Percentiles rank a stretch among this genome's conserved stretches.
Evolutionary conservation across 768 basidiomycete species (phyloP).

Genomic region (Kwoniella dendrophila): DNA sequence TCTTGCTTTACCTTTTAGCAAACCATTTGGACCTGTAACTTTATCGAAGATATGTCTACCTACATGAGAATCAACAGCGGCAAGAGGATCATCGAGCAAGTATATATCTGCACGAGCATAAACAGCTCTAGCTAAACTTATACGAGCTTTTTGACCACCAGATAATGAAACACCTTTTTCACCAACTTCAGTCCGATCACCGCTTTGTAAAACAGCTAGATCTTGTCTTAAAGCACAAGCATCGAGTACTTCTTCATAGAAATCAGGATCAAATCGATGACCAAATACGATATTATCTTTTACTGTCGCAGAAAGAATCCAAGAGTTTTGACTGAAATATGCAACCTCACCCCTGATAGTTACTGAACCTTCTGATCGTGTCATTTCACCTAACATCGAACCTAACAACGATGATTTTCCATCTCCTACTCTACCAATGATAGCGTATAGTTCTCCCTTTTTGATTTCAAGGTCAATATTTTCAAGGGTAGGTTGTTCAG

Average conservation of each 20-base stretch:
- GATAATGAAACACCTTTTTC: constrained; percentile 54
- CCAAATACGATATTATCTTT: constrained; percentile 91
- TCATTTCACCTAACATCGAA: constrained; percentile 89
- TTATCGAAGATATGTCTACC: constrained; percentile 62
- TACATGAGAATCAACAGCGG: constrained; percentile 60
- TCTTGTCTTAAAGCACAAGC: constrained; percentile 87
- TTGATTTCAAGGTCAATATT: constrained; percentile 72
- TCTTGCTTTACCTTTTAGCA: constrained; percentile 79
- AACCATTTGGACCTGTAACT: constrained; percentile 80
- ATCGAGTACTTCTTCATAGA: constrained; percentile 52
- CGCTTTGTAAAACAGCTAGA: constrained; percentile 73
- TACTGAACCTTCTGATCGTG: constrained; percentile 71
- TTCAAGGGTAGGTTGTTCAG: constrained; percentile 67
- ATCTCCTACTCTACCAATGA: constrained; percentile 85
- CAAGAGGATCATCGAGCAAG: constrained; percentile 86
- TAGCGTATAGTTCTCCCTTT: constrained; percentile 81
- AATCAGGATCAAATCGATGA: constrained; percentile 76
- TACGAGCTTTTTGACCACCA: constrained; percentile 56
- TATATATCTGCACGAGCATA: constrained; percentile 92
- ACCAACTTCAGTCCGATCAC: constrained; percentile 63
- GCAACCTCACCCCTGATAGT: constrained; percentile 70
- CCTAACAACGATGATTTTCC: constrained; percentile 66
- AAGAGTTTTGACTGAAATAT: constrained; percentile 85
- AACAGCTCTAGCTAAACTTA: constrained; percentile 68
- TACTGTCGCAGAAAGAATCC: constrained; percentile 83